phyloP scores from a whole-genome alignment of 176 grass and related monocot species.

The Eleusine coracana region DNA sequence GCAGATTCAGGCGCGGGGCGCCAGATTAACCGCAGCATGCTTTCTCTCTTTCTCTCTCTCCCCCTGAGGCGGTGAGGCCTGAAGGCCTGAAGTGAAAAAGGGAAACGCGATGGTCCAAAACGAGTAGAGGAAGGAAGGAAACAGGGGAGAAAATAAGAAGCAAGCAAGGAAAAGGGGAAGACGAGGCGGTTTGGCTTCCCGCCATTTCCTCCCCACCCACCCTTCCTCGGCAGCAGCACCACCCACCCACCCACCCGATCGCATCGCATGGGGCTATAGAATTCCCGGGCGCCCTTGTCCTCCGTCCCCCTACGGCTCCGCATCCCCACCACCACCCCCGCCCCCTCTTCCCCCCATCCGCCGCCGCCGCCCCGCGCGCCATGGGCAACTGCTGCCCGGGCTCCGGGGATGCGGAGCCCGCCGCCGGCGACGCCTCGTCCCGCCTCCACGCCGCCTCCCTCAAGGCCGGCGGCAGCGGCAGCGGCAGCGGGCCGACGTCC shows the following conservation, averaged over 20 bases:
- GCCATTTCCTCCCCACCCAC: constrained; percentile 70
- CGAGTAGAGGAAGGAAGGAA: not conserved
- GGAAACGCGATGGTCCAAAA: not conserved
- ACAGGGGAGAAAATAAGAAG: not conserved
- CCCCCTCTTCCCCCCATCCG: constrained; percentile 25
- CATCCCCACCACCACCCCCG: constrained; percentile 31
- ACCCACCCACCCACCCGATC: constrained; percentile 10
- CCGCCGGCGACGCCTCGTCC: constrained; percentile 20
- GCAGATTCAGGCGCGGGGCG: no score
- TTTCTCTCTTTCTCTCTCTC: not conserved
- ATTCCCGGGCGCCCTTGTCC: not conserved
- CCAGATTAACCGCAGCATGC: not conserved
- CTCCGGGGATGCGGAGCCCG: constrained; percentile 57
- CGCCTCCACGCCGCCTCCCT: constrained; percentile 15
- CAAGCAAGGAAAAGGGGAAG: not conserved
- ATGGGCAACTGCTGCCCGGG: constrained; percentile 87
- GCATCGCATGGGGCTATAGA: constrained; percentile 39
- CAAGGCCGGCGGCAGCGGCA: constrained; percentile 43
- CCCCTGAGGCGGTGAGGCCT: no score
- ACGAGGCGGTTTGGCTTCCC: constrained; percentile 47
- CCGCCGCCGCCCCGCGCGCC: constrained; percentile 37
- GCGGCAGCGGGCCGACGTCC: not conserved
- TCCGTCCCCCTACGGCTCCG: constrained; percentile 45
- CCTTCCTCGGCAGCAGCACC: constrained; percentile 10
- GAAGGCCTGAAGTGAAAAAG: not conserved